These are phyloP conservation scores for Chlorella variabilis DNA, from an alignment of 163 green algal species.

Conservation along the genomic window DNA sequence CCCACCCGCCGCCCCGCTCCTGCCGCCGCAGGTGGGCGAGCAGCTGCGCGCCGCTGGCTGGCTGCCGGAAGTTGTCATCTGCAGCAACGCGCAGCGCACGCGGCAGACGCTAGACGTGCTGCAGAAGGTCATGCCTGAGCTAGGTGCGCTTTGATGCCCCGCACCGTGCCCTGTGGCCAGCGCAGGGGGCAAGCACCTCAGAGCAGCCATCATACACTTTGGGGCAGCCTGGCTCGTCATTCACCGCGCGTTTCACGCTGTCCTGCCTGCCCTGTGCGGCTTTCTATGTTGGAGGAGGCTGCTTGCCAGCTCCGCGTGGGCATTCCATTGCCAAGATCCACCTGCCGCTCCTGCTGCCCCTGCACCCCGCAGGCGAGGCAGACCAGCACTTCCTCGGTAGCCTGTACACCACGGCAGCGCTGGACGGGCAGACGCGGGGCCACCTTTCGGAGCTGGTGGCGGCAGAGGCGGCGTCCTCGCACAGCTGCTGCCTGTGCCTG, in stretches of 20 bases:
- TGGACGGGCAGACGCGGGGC: constrained; percentile 68
- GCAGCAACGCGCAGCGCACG: constrained; percentile 71
- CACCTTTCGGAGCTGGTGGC: constrained; percentile 39
- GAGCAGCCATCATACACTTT: too few relatives aligned
- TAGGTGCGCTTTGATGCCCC: constrained; percentile 23
- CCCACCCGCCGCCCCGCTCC: too few relatives aligned
- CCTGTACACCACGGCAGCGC: constrained; percentile 78
- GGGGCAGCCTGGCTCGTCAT: too few relatives aligned
- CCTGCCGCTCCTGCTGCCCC: too few relatives aligned
- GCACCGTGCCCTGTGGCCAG: too few relatives aligned
- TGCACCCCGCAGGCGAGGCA: constrained; percentile 29
- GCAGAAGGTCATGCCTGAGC: constrained; percentile 53
- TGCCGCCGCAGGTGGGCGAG: constrained; percentile 50
- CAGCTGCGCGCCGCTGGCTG: constrained; percentile 61
- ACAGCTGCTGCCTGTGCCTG: constrained; percentile 66
- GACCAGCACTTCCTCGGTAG: constrained; percentile 61
- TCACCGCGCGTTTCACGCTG: too few relatives aligned
- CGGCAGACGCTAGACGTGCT: constrained; percentile 79
- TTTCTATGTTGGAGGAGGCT: too few relatives aligned
- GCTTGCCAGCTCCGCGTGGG: too few relatives aligned
- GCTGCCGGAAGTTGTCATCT: constrained; percentile 72
- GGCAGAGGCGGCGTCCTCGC: constrained; percentile 47
- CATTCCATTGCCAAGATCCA: too few relatives aligned
- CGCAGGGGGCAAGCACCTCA: too few relatives aligned
- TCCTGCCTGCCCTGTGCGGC: too few relatives aligned